Evolutionary conservation across 192 early-diverging fungal species (phyloP), one percentile per base, ranked within the genome.

Genomic region (Dissophora globulifera): DNA sequence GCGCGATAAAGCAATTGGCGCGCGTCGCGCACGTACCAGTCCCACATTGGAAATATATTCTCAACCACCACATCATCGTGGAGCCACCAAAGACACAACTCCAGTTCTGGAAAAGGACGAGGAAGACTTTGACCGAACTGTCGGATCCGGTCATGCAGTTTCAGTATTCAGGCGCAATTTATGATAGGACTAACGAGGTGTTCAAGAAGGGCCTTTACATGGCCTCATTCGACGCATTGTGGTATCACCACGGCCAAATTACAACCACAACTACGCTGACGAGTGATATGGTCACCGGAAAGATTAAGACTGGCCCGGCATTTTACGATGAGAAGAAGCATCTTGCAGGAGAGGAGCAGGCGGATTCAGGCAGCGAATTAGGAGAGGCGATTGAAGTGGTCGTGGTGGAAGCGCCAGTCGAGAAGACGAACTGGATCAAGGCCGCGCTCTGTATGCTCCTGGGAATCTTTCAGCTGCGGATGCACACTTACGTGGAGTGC

Each of bases 211-310:
- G 25, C 2, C 23, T 55, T 6, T 65, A 46, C 26, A 8, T 47
- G 50, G 51, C 62, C 3, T 55, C 62, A 13, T 65, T 65, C 19
- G 62, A 65, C 41, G 52, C 52, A 0, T 41, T 65, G 22, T 65
- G 51, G 62, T n/a, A n/a, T n/a, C n/a, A 35, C 2, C 26, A 55
- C 15, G 25, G 1, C 8, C 26, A 48, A 16, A 5, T 23, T 20
- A 23, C 9, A 4, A 10, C 17, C 12, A 10, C n/a, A 4, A n/a
- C 10, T 5, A 4, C 12, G 16, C 25, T 12, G 5, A 25, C 8
- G 13, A 12, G 9, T 1, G 9, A 2, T 20, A 8, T 15, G n/a
- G 22, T 32, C 6, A 15, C 6, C 0, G 11, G 54, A 0, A 15
- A 22, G 15, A 10, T 11, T 10, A 38, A 16, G 0, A 15, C 25